phyloP scores from a whole-genome alignment of 495 filamentous ascomycete genomes.

The Entonaema liquescens region DNA sequence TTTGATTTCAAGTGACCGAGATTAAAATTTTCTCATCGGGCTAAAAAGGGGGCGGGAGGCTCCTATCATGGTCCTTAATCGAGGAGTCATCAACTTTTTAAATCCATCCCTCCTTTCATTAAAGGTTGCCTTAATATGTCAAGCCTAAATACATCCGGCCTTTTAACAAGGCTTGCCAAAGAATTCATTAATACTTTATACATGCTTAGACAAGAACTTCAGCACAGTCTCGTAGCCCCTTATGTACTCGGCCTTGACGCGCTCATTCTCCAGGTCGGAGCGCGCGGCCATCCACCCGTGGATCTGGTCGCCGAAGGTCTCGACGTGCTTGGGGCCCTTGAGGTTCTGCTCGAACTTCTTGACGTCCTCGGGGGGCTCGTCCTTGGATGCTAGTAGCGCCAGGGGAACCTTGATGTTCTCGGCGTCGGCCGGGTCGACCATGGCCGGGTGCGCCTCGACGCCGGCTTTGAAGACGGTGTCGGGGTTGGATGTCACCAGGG shows the following conservation, averaged over 20 bases:
- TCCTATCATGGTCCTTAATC: neutral
- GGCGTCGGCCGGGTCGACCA: conserved; percentile 83
- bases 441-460: conserved; percentile 82
- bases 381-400: conserved; percentile 71
- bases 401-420: conserved; percentile 70
- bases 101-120: neutral
- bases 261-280: conserved; percentile 69
- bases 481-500: conserved; percentile 64
- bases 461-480: conserved; percentile 73
- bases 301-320: conserved; percentile 82
- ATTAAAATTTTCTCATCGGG: neutral
- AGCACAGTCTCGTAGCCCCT: conserved; percentile 78
- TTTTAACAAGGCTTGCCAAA: neutral
- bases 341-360: conserved; percentile 74
- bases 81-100: neutral
- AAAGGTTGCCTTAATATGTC: neutral
- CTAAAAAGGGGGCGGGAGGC: neutral
- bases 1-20: neutral
- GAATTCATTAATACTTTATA: conserved; percentile 53
- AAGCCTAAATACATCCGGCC: too few relatives aligned
- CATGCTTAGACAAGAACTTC: conserved; percentile 78
- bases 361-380: conserved; percentile 73
- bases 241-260: conserved; percentile 78
- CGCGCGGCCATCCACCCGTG: conserved; percentile 94
- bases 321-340: conserved; percentile 73